Conservation (phyloP, 2,329 filamentous ascomycete species). For the Anisogramma anomala region DNA sequence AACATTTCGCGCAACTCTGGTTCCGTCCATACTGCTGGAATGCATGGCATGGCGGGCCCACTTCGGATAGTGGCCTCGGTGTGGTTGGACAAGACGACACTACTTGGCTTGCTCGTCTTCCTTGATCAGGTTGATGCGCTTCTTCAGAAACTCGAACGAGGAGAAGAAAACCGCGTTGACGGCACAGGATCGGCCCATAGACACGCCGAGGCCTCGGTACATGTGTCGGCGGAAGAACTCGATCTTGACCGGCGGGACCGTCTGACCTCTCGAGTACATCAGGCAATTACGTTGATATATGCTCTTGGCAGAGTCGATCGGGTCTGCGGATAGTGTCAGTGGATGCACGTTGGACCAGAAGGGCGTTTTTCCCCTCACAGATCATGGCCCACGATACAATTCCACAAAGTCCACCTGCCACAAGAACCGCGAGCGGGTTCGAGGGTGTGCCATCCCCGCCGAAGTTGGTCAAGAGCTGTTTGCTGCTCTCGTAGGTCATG, state of each 20-base stretch:
- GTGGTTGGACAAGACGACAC: not conserved
- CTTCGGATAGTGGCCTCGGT: not conserved
- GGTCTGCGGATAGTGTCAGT: slow-evolving; percentile 30
- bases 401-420: slow-evolving; percentile 70
- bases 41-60: not conserved
- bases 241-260: slow-evolving; percentile 58
- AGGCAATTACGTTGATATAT: slow-evolving; percentile 76
- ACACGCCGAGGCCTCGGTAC: slow-evolving; percentile 74
- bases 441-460: slow-evolving; percentile 61
- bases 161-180: slow-evolving; percentile 88
- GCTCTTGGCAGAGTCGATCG: slow-evolving; percentile 73
- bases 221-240: slow-evolving; percentile 66
- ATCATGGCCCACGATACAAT: slow-evolving; percentile 73
- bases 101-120: slow-evolving; percentile 24
- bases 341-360: not conserved
- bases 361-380: slow-evolving; percentile 38
- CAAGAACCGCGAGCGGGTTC: slow-evolving; percentile 65
- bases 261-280: slow-evolving; percentile 53
- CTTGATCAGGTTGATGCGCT: slow-evolving; percentile 45
- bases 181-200: slow-evolving; percentile 69
- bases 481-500: slow-evolving; percentile 78
- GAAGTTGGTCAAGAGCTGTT: slow-evolving; percentile 68
- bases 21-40: not conserved
- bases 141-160: slow-evolving; percentile 74
- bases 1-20: slow-evolving; percentile 2